Evolutionary conservation across 2,329 filamentous ascomycete species (phyloP).

Genomic region (Ceratocystis diversiconidia): DNA sequence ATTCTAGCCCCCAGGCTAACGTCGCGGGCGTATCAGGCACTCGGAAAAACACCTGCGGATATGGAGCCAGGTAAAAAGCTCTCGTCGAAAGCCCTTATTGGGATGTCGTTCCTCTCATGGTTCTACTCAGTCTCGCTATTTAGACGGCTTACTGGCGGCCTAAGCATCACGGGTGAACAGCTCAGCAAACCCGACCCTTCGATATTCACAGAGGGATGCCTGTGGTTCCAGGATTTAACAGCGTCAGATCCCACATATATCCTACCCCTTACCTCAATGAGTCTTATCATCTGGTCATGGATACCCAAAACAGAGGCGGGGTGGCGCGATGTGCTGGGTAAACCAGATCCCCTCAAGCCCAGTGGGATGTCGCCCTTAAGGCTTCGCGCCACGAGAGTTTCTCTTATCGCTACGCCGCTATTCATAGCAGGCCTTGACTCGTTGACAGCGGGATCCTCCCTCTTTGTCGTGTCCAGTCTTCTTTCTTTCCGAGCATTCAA

Average conservation of each 20-base stretch:
- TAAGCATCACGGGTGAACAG: constrained; percentile 19
- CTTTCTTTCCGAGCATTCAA: constrained; percentile 5
- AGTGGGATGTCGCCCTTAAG: constrained; percentile 17
- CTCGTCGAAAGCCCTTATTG: constrained; percentile 8
- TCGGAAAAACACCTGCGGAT: constrained; percentile 6
- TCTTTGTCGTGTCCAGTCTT: constrained; percentile 16
- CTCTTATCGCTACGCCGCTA: constrained; percentile 13
- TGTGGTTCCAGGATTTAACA: constrained; percentile 44
- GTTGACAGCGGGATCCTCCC: constrained; percentile 16
- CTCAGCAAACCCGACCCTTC: constrained; percentile 26
- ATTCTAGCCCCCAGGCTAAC: constrained; percentile 1
- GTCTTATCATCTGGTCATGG: constrained; percentile 14
- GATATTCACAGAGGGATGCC: constrained; percentile 35
- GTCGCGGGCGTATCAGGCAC: constrained; percentile 1
- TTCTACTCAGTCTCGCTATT: constrained; percentile 19
- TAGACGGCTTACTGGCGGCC: constrained; percentile 21
- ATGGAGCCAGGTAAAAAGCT: constrained; percentile 22
- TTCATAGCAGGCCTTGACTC: constrained; percentile 13
- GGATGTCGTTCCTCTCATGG: constrained; percentile 16
- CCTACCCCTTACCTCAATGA: constrained; percentile 27
- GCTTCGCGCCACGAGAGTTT: constrained; percentile 6
- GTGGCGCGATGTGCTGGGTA: constrained; percentile 15
- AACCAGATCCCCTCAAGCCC: constrained; percentile 13
- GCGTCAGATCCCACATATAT: constrained; percentile 37
- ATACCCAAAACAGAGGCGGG: constrained; percentile 10